Conservation (phyloP, 2,329 filamentous ascomycete genomes). For the Sarocladiaceae sp. region DNA sequence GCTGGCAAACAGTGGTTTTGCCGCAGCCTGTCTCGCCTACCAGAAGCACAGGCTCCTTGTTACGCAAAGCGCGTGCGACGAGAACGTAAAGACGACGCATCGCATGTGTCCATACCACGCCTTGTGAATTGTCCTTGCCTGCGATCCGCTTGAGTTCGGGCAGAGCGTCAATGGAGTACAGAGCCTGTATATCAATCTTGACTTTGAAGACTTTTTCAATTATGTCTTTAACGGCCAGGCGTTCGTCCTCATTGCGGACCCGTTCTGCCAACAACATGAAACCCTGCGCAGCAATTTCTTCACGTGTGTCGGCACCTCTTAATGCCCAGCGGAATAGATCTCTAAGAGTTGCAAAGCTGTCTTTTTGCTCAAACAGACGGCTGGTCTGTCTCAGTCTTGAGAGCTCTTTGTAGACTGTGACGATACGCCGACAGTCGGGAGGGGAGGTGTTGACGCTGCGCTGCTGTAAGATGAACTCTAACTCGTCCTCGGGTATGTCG, state of each 20-base stretch:
- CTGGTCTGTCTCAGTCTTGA: conserved; percentile 86
- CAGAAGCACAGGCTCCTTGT: conserved; percentile 90
- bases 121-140: conserved; percentile 46
- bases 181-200: conserved; percentile 64
- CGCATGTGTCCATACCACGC: conserved; percentile 88
- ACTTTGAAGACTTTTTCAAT: conserved; percentile 92
- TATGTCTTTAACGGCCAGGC: conserved; percentile 75
- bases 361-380: conserved; percentile 92
- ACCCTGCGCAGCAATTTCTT: conserved; percentile 86
- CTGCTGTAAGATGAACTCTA: conserved; percentile 86
- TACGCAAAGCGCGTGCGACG: conserved; percentile 78
- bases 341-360: conserved; percentile 91
- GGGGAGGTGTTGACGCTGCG: conserved; percentile 83
- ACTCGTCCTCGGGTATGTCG: conserved; percentile 91
- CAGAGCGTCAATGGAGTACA: conserved; percentile 64
- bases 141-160: conserved; percentile 50
- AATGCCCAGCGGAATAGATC: conserved; percentile 96
- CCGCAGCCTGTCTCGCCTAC: conserved; percentile 97
- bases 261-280: conserved; percentile 96
- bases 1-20: conserved; percentile 94
- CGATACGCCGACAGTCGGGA: conserved; percentile 86
- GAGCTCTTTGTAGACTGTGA: conserved; percentile 89
- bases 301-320: conserved; percentile 75
- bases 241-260: conserved; percentile 86
- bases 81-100: conserved; percentile 91